A percentile compares a stretch with the other conserved stretches of the same genome.
These are phyloP conservation scores for Boeremia exigua DNA, from an alignment of 2,329 filamentous ascomycete species.

Conservation along the genomic window DNA sequence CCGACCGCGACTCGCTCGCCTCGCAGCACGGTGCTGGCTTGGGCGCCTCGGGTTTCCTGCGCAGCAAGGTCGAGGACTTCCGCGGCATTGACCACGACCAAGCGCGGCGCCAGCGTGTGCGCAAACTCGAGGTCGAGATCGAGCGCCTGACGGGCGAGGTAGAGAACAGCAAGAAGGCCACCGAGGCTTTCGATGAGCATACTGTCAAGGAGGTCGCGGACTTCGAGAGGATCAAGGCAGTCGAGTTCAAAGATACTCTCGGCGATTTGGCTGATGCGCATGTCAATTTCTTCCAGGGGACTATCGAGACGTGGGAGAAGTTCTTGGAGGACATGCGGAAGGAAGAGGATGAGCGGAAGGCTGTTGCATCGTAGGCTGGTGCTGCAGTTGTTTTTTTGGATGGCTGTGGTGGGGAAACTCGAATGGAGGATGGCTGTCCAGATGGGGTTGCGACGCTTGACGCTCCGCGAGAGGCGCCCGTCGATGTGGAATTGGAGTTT, in stretches of 20 bases:
- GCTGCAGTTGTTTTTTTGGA: background rate
- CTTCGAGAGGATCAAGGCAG: slow-evolving; percentile 94
- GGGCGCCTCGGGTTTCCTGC: slow-evolving; percentile 84
- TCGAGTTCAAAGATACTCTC: slow-evolving; percentile 88
- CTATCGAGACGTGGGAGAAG: slow-evolving; percentile 83
- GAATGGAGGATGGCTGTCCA: background rate
- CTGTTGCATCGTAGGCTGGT: slow-evolving; percentile 27
- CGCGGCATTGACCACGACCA: slow-evolving; percentile 96
- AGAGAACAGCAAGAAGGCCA: slow-evolving; percentile 83
- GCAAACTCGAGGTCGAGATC: slow-evolving; percentile 90
- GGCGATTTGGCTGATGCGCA: slow-evolving; percentile 84
- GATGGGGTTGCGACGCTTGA: background rate
- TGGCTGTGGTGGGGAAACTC: background rate
- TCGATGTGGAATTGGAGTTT: background rate
- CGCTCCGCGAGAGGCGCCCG: background rate
- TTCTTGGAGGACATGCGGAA: slow-evolving; percentile 90
- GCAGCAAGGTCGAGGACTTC: slow-evolving; percentile 94
- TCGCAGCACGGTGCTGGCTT: slow-evolving; percentile 69
- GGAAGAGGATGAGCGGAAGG: slow-evolving; percentile 55
- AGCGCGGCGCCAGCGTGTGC: slow-evolving; percentile 80
- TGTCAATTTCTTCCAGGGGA: slow-evolving; percentile 81
- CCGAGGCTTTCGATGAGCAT: slow-evolving; percentile 94
- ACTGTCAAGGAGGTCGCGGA: slow-evolving; percentile 91
- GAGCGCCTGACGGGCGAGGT: slow-evolving; percentile 87
- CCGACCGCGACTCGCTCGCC: slow-evolving; percentile 81